Evolutionary conservation across 108 stramenopile species (phyloP).

Genomic region (Skeletonema grethae): DNA sequence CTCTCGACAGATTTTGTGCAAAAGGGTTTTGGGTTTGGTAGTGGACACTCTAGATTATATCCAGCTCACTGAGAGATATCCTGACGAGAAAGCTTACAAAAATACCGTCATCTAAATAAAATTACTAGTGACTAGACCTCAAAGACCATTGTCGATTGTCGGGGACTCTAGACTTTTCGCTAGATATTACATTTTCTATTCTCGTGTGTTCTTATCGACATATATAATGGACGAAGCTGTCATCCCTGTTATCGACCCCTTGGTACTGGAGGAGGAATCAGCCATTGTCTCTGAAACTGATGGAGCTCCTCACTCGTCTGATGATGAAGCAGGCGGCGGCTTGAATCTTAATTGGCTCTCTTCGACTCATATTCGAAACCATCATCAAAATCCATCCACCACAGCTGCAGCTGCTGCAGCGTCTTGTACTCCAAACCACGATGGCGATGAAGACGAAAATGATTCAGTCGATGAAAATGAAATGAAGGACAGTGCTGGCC

Average conservation of each 20-base stretch:
- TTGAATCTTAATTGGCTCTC: slow-evolving; percentile 14
- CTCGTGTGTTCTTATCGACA: not conserved
- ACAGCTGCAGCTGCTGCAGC: not conserved
- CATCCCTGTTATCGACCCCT: not conserved
- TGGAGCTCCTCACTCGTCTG: slow-evolving; percentile 27
- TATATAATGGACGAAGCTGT: not conserved
- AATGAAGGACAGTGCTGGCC: slow-evolving; percentile 4
- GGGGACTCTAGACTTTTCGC: too few species aligned
- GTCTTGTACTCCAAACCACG: not conserved
- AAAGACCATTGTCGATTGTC: too few species aligned
- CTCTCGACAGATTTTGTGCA: too few species aligned
- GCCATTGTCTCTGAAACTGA: slow-evolving; percentile 44
- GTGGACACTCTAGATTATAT: too few species aligned
- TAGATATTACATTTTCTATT: too few species aligned
- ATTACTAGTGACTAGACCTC: too few species aligned
- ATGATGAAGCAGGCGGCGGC: slow-evolving; percentile 7
- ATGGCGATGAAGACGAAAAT: slow-evolving; percentile 8
- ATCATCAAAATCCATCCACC: not conserved
- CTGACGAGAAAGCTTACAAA: too few species aligned
- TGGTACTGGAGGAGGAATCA: not conserved
- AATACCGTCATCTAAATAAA: too few species aligned
- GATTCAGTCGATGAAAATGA: slow-evolving; percentile 20
- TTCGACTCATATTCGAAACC: not conserved
- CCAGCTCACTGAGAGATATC: too few species aligned
- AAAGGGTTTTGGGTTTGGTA: too few species aligned